Conservation (phyloP, 225 moss, liverwort and hornwort species). For the Sphagnum contortum region DNA sequence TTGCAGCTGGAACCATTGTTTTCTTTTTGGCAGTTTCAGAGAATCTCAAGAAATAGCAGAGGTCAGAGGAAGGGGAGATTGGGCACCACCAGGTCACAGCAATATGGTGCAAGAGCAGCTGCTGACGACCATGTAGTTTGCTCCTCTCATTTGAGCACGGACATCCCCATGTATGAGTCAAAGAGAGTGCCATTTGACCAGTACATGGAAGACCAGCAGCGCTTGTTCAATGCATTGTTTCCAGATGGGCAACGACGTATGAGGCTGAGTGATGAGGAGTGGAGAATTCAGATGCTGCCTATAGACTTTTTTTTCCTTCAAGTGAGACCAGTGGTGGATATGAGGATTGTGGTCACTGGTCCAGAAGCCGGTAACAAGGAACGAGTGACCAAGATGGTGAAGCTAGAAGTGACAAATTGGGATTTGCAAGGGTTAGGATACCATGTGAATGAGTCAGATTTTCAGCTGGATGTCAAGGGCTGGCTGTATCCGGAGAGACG, state of each 20-base stretch:
- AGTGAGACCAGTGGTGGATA: constrained; percentile 31
- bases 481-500: constrained; percentile 24
- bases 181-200: constrained; percentile 18
- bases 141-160: too few relatives aligned
- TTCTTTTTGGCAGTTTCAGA: too few relatives aligned
- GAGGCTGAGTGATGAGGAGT: constrained; percentile 35
- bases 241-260: constrained; percentile 28
- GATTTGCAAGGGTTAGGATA: constrained; percentile 33
- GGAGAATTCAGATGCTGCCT: constrained; percentile 41
- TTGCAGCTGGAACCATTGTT: too few relatives aligned
- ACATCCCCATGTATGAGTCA: too few relatives aligned
- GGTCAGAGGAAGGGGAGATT: too few relatives aligned
- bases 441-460: constrained; percentile 24
- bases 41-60: too few relatives aligned
- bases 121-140: too few relatives aligned
- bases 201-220: constrained; percentile 32
- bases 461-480: constrained; percentile 19
- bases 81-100: background rate
- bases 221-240: constrained; percentile 28
- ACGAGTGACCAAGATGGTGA: constrained; percentile 20
- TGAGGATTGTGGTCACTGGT: constrained; percentile 24
- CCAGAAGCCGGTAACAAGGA: constrained; percentile 2
- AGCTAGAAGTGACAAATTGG: constrained; percentile 33
- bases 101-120: too few relatives aligned
- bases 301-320: constrained; percentile 23